Conservation (phyloP, 768 basidiomycete genomes). For the Hysterangium stoloniferum region DNA sequence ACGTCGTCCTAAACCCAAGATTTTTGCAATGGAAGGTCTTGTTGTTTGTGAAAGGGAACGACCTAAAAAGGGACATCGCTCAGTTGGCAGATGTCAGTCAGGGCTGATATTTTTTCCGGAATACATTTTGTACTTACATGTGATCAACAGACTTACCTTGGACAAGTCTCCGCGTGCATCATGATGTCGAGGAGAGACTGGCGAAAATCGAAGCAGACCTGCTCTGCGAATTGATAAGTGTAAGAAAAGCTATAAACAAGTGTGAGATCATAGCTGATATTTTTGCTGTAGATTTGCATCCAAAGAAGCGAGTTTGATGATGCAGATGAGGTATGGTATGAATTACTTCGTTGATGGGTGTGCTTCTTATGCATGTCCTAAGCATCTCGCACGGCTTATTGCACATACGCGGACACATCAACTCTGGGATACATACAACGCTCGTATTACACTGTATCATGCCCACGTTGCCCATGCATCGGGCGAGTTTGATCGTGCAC, state of each 20-base stretch:
- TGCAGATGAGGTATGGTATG: conserved; percentile 48
- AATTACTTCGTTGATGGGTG: not conserved
- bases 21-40: conserved; percentile 58
- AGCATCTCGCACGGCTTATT: conserved; percentile 42
- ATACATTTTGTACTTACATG: not conserved
- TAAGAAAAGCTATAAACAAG: conserved; percentile 24
- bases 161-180: conserved; percentile 31
- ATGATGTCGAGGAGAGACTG: conserved; percentile 42
- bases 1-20: conserved; percentile 60
- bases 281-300: conserved; percentile 43
- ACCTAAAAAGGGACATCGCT: conserved; percentile 32
- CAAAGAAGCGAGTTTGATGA: conserved; percentile 61
- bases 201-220: conserved; percentile 64
- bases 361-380: not conserved
- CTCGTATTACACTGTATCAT: conserved; percentile 58
- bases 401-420: conserved; percentile 52
- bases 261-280: not conserved
- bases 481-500: conserved; percentile 44
- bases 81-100: not conserved
- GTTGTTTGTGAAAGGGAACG: conserved; percentile 22
- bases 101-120: not conserved
- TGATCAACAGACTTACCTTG: conserved; percentile 42
- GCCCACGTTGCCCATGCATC: conserved; percentile 70
- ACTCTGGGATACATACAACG: conserved; percentile 50
- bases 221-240: conserved; percentile 60